Evolutionary conservation across 2,329 filamentous ascomycete genomes (phyloP), one percentile per base, ranked within the genome.

Genomic region (Blastomyces percursus): DNA sequence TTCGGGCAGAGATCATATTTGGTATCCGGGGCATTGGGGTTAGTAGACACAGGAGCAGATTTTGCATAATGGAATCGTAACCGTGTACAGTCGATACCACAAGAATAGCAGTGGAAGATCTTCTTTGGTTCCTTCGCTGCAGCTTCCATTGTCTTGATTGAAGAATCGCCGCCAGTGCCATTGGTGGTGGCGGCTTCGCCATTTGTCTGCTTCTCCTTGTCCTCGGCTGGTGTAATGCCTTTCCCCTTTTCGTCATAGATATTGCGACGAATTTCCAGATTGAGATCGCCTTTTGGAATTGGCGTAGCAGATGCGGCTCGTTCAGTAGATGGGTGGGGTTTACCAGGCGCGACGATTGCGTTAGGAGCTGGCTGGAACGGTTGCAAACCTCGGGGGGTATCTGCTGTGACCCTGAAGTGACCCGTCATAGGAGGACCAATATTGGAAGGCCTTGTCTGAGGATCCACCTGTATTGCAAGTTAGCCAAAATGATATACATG

Each of bases 381-480:
- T 74, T 97, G 93, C 60, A 99, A 83, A 46, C 94, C 94, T 64
- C 94, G 87, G 61, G 94, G 94, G 0, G 94, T 99, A 74, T 99
- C 94, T 71, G 91, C 94, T 62, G 93, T 93, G 65, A 97, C 87
- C 74, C 91, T 89, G 83, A 99, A 99, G 75, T 99, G 94, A 48
- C 94, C 94, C 3, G 94, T 99, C 71, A 96, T 97, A 7, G 94
- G 94, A 2, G 94, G 93, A 0, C 93, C 93, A 68, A 97, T 93
- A 74, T 92, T 94, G 1, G 94, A 96, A 11, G 94, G 94, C 63
- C 94, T 85, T 68, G 94, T 92, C 73, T 96, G 93, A 38, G 93
- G 90, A 76, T 99, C 94, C 71, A 99, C 93, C 93, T 97, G 66
- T 55, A 56, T 60, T 61, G 67, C 77, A 70, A 76, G 69, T 65